Percentiles rank a stretch among this genome's conserved stretches.
Evolutionary conservation across 768 basidiomycete genomes (phyloP).

Genomic region (Wakefieldia striispora): DNA sequence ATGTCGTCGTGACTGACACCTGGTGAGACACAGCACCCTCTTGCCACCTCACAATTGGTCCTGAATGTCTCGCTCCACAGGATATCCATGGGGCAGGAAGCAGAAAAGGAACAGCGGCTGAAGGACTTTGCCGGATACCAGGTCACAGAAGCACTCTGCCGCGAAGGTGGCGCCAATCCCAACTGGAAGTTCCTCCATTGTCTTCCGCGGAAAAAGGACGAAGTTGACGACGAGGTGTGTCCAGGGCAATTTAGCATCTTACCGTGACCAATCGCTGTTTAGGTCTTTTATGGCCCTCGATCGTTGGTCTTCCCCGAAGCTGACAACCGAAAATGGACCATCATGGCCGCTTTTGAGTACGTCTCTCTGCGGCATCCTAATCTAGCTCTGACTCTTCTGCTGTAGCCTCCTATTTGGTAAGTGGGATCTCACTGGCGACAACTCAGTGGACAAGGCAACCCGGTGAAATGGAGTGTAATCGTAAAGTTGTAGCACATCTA

Average conservation of each 20-base stretch:
- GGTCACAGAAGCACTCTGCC: slow-evolving; percentile 85
- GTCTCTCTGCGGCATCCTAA: slow-evolving; percentile 29
- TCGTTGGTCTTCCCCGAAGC: slow-evolving; percentile 92
- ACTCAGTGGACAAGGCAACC: slow-evolving; percentile 11
- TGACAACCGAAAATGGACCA: slow-evolving; percentile 98
- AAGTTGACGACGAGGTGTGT: slow-evolving; percentile 92
- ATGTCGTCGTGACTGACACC: slow-evolving; percentile 96
- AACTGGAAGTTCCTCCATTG: slow-evolving; percentile 97
- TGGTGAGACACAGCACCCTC: slow-evolving; percentile 52
- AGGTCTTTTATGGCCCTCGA: slow-evolving; percentile 92
- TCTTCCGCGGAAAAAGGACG: slow-evolving; percentile 86
- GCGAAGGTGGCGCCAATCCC: slow-evolving; percentile 74
- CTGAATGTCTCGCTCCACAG: slow-evolving; percentile 35
- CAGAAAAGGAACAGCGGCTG: slow-evolving; percentile 83
- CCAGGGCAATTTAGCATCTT: neutral
- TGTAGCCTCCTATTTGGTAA: slow-evolving; percentile 43
- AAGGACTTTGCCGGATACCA: slow-evolving; percentile 91
- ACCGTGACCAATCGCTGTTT: neutral
- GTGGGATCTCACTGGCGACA: slow-evolving; percentile 37
- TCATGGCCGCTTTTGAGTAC: slow-evolving; percentile 88
- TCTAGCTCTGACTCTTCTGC: slow-evolving; percentile 2
- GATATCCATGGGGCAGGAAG: slow-evolving; percentile 99
- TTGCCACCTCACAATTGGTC: neutral
- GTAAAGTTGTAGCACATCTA: neutral
- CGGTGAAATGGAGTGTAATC: neutral